These are phyloP conservation scores for Rehmannia glutinosa DNA, from an alignment of 257 asterid genomes.

Conservation along the genomic window DNA sequence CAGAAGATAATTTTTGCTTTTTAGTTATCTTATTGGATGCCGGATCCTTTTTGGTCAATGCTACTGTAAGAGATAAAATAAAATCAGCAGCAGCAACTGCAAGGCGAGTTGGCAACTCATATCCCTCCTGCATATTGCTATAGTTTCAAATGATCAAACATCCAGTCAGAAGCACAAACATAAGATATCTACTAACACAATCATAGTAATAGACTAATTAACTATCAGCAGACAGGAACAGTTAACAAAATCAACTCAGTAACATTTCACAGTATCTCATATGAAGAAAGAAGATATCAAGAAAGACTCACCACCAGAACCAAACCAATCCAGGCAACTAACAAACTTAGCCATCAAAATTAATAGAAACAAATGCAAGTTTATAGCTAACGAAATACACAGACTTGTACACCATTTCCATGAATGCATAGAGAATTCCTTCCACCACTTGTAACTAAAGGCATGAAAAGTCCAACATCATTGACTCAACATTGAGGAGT, in stretches of 20 bases:
- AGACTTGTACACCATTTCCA: too few species aligned
- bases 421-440: background rate
- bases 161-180: constrained; percentile 6
- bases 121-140: constrained; percentile 74
- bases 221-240: background rate
- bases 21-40: constrained; percentile 32
- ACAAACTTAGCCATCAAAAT: background rate
- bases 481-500: background rate
- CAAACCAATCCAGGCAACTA: background rate
- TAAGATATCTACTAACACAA: background rate
- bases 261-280: too few species aligned
- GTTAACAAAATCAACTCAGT: background rate
- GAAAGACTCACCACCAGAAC: background rate
- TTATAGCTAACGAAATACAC: background rate
- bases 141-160: constrained; percentile 32
- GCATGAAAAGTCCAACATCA: background rate
- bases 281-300: too few species aligned
- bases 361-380: background rate
- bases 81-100: constrained; percentile 91
- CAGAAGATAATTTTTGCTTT: constrained; percentile 38
- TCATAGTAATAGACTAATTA: background rate
- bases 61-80: constrained; percentile 58
- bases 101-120: constrained; percentile 94
- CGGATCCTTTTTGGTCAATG: constrained; percentile 52
- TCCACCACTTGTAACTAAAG: constrained; percentile 4